Evolutionary conservation across 768 basidiomycete genomes (phyloP).

Genomic region (Phanerochaete carnosa): DNA sequence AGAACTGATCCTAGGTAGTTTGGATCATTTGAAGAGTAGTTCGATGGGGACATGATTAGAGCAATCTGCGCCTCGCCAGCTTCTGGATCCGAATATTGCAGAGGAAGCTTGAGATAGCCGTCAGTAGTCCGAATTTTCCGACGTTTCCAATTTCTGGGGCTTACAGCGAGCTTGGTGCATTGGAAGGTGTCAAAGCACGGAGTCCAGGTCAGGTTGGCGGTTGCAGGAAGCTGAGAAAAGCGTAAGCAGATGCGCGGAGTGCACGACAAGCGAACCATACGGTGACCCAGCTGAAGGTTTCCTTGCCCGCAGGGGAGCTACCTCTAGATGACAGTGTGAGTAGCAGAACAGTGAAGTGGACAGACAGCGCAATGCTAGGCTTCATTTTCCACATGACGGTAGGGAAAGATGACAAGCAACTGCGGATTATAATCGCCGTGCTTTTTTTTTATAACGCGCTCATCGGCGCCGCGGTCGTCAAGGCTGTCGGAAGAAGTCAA

Average conservation of each 20-base stretch:
- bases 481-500: not conserved
- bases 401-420: no score
- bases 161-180: not conserved
- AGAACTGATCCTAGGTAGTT: conserved; percentile 1
- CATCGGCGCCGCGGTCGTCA: not conserved
- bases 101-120: conserved; percentile 21
- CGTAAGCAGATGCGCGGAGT: no score
- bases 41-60: conserved; percentile 21
- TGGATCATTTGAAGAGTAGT: not conserved
- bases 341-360: no score
- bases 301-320: no score
- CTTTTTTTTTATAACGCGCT: not conserved
- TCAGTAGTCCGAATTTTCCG: not conserved
- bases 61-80: conserved; percentile 23
- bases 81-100: conserved; percentile 23
- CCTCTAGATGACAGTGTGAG: no score
- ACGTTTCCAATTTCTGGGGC: not conserved
- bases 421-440: no score
- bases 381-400: no score
- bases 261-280: no score
- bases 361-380: no score
- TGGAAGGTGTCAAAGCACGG: conserved; percentile 8
- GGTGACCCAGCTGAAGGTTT: no score
- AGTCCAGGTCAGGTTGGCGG: conserved; percentile 2
- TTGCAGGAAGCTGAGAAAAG: conserved; percentile 3